Evolutionary conservation across 1,284 basidiomycete species (phyloP), one percentile per base, ranked within the genome.

Genomic region (Trametes versicolor): DNA sequence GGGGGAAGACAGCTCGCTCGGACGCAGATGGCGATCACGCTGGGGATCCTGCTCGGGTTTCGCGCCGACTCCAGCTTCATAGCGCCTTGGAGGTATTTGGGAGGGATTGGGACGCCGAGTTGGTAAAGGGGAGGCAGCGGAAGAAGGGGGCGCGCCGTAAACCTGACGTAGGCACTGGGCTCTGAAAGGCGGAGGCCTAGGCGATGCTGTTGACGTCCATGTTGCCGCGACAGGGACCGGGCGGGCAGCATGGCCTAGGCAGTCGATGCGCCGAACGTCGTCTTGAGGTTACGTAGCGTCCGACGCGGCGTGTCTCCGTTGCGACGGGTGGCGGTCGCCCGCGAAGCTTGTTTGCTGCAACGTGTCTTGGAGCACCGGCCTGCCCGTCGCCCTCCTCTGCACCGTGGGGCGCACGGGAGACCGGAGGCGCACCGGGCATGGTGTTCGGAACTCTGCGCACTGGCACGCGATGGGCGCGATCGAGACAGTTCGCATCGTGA

Each of bases 401-500:
- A 7, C 15, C 19, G 2, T n/a, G 41, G 4, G 41, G 15, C 41
- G 41, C 3, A 7, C 41, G 41, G 45, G 45, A 23, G 45, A 8
- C 45, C 7, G 23, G 45, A 23, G 45, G 21, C 23, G 23, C 9
- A 25, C 21, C 21, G 45, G 23, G 45, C 41, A 19, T 17, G 41
- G 19, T n/a, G n/a, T n/a, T n/a, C 29, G 37, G 37, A 17, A 39
- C 15, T 39, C 37, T n/a, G 17, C 41, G 19, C 41, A 13, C 29
- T 32, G 29, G 29, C 41, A 43, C 6, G 17, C 6, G 17, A 5
- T 21, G 50, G 50, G 50, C 50, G 50, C 50, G 50, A 51, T 34
- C 29, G 50, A 4, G 29, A 15, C 10, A 25, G 23, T 51, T 51
- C 50, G 29, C n/a, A 51, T 51, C 50, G 25, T 51, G 50, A 51